Conservation (phyloP, 352 stramenopile species). For the Phytophthora brassicae region DNA sequence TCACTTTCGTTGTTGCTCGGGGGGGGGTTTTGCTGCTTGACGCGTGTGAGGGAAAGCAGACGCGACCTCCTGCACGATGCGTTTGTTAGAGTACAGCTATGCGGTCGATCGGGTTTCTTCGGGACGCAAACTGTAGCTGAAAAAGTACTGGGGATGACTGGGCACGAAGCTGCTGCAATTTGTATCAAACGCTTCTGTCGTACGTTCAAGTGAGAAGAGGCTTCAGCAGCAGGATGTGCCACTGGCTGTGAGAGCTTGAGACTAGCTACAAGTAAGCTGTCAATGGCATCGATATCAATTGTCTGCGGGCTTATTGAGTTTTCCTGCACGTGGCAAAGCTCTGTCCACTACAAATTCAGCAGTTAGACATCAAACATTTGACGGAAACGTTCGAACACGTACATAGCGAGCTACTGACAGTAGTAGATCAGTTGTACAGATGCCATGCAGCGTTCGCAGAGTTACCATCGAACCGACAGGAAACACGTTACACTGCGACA, state of each 20-base stretch:
- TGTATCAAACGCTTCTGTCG: slow-evolving; percentile 8
- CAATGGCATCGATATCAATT: slow-evolving; percentile 68
- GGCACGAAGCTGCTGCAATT: slow-evolving; percentile 11
- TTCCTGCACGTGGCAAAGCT: slow-evolving; percentile 36
- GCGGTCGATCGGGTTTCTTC: slow-evolving; percentile 32
- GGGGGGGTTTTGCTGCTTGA: background rate
- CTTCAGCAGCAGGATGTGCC: background rate
- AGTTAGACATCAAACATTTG: background rate
- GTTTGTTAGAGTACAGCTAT: slow-evolving; percentile 29
- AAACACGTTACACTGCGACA: slow-evolving; percentile 54
- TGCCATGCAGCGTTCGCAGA: slow-evolving; percentile 24
- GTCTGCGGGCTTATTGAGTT: slow-evolving; percentile 7
- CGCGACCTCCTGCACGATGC: slow-evolving; percentile 22
- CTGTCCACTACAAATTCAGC: slow-evolving; percentile 35
- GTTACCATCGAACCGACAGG: slow-evolving; percentile 34
- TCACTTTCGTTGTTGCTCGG: slow-evolving; percentile 7
- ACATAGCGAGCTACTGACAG: slow-evolving; percentile 46
- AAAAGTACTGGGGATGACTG: slow-evolving; percentile 6
- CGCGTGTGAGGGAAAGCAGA: slow-evolving; percentile 12
- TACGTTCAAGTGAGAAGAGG: background rate
- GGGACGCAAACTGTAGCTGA: slow-evolving; percentile 14
- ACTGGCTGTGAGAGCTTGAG: slow-evolving; percentile 18
- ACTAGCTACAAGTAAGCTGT: slow-evolving; percentile 44
- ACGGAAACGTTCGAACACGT: slow-evolving; percentile 9
- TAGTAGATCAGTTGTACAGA: slow-evolving; percentile 46